Base-by-base conservation (phyloP, 495 filamentous ascomycete genomes). In the Hamigera avellanea region DNA sequence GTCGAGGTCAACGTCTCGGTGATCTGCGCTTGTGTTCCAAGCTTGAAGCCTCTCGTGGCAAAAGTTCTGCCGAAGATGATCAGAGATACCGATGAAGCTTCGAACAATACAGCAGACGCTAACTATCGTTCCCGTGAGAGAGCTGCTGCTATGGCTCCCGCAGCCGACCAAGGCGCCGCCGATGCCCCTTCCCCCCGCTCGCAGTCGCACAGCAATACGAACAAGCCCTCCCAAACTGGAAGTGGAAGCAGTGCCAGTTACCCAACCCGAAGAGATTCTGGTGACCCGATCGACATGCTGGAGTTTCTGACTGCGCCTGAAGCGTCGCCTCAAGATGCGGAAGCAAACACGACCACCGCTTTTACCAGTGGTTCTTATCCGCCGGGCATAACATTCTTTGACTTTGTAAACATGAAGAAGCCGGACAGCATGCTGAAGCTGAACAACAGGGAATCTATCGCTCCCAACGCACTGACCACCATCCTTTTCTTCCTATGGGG, bases 1-100 rank as follows among this genome's bases (percentile, higher is more conserved):
- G 73, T 95, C 41, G 87, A 94, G 55, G 85, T 94, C 54, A 87
- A 93, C 46, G 67, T 86, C 6, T 86, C 86, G 6, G 83, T 94
- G 37, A 80, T 88, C 28, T 91, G 83, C 40, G 87, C 77, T 32
- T 94, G 86, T 46, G 79, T 93, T 18, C 88, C 87, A 10, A 88
- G 81, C 14, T 62, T 94, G 43, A 95, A 94, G 49, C 88, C 88
- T 10, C 66, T 95, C 13, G 76, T 86, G 37, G 73, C 83, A 29
- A 73, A 74, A 8, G 71, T 91, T 32, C 53, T 89, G 15, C 88
- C 88, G 3, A 67, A 73, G 29, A 67, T 91, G 61, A 67, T 91
- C 23, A 67, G 66, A 16, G 67, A 71, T 41, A 55, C 57, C 10
- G 54, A 61, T 12, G 64, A 65, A n/a, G 35, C 54, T 6, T 48